Percentiles rank a stretch among this genome's conserved stretches.
phyloP scores from a whole-genome alignment of 495 filamentous ascomycete species.

The Parmelia sp. region DNA sequence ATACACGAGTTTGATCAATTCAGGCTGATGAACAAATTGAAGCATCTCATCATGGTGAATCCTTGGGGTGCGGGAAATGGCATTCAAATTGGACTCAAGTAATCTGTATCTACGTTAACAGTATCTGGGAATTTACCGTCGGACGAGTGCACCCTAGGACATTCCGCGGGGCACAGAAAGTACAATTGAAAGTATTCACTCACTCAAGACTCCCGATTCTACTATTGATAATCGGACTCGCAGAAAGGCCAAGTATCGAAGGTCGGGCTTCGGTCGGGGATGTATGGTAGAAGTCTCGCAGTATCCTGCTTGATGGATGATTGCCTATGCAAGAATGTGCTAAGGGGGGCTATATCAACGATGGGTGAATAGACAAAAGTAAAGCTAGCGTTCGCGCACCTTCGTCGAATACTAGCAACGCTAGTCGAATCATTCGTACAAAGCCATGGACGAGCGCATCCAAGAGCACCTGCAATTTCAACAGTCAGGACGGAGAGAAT shows the following conservation, averaged over 20 bases:
- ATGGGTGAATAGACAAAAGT: not conserved
- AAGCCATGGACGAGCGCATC: conserved; percentile 81
- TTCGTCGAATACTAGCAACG: conserved; percentile 85
- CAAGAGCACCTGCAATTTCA: conserved; percentile 49
- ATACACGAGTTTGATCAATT: conserved; percentile 50
- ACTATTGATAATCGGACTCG: conserved; percentile 63
- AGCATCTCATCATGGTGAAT: conserved; percentile 64
- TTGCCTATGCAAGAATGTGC: conserved; percentile 63
- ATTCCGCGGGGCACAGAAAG: conserved; percentile 6
- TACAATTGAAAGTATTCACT: not conserved
- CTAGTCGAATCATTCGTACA: conserved; percentile 57
- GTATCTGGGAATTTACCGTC: not conserved
- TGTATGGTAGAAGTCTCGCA: conserved; percentile 68
- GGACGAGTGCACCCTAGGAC: not conserved
- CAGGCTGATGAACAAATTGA: conserved; percentile 59
- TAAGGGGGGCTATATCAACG: conserved; percentile 35
- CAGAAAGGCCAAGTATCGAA: conserved; percentile 74
- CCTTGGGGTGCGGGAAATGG: conserved; percentile 66
- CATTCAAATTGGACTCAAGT: conserved; percentile 72
- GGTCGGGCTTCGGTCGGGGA: conserved; percentile 43
- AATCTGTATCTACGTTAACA: conserved; percentile 33
- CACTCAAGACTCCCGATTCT: conserved; percentile 41
- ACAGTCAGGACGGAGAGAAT: conserved; percentile 18
- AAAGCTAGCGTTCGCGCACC: conserved; percentile 42
- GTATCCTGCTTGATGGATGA: conserved; percentile 68